Conservation (phyloP, 805 yeast genomes). For the Lipomyces kockii region DNA sequence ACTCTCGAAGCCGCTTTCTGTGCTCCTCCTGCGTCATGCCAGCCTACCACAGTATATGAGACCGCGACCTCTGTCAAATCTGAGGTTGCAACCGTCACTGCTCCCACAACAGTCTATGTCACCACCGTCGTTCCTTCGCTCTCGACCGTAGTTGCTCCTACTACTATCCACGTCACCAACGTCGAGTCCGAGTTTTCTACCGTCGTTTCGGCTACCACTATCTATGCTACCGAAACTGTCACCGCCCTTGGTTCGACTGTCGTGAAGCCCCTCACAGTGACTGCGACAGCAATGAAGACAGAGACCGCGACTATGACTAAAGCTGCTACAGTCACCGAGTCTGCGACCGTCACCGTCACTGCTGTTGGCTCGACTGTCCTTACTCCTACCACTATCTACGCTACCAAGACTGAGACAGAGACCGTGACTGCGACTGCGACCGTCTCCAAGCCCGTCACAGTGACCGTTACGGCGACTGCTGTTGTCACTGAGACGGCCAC, state of each 20-base stretch:
- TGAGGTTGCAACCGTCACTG: constrained; percentile 9
- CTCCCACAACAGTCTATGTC: constrained; percentile 12
- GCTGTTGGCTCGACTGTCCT: constrained; percentile 31
- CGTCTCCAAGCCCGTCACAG: constrained; percentile 24
- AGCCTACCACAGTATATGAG: constrained; percentile 21
- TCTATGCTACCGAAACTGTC: constrained; percentile 28
- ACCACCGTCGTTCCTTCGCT: constrained; percentile 4
- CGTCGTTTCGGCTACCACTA: constrained; percentile 14
- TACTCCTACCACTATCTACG: constrained; percentile 26
- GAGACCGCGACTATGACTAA: constrained; percentile 22
- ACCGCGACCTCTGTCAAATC: constrained; percentile 6
- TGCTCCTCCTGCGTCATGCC: constrained; percentile 21
- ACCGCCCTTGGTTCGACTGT: constrained; percentile 27
- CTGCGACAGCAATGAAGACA: constrained; percentile 24
- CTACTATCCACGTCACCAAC: constrained; percentile 10
- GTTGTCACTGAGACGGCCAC: constrained; percentile 23
- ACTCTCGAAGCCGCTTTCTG: constrained; percentile 23
- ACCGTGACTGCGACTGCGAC: constrained; percentile 25
- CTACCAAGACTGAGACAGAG: constrained; percentile 28
- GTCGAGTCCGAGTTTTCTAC: not conserved
- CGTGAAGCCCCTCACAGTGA: constrained; percentile 18
- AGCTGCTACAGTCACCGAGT: constrained; percentile 20
- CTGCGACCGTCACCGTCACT: constrained; percentile 31
- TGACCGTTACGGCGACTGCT: constrained; percentile 20
- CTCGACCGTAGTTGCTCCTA: constrained; percentile 4